Base-by-base conservation (phyloP, 192 early-diverging fungal species). In the Bifiguratus adelaidae region DNA sequence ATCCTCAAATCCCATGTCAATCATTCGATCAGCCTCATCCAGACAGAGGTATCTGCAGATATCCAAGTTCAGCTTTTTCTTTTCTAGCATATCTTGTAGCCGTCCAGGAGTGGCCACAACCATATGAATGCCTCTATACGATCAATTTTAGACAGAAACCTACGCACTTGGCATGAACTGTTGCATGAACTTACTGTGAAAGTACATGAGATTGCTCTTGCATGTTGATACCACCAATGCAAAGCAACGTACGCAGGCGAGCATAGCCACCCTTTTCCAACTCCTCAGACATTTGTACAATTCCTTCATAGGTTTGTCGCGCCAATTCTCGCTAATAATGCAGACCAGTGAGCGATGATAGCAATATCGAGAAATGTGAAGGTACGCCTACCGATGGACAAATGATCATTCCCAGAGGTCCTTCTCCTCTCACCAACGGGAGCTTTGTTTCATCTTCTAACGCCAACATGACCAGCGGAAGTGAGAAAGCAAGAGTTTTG, bases 1-100 rank as follows among this genome's bases (percentile, higher is more conserved):
- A 24, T 98, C 95, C 44, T 96, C 95, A 56, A 98, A 98, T 26
- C 92, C 92, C 80, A 95, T 86, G 58, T 98, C 95, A 42, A 98
- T 82, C 95, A 98, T 98, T 47, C 94, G 74, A 78, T 98, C 95
- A 9, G 95, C 95, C 62, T 98, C 95, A 64, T 98, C 95, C 80
- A 96, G 79, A 52, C 92, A 93, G 55, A 98, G 61, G 35, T 79
- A 93, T 54, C 75, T 83, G 75, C 92, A 95, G 30, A 81, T 50
- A 48, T 92, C 82, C 50, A 97, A 54, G 42, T 89, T 95, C 45
- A 97, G 78, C 46, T 83, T 85, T n/a, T 81, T 77, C 38, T 88
- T 88, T 11, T 65, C 66, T 13, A 98, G 58, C 88, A 98, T 88
- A 49, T 92, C 95, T 60, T 91, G 83, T 41, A 98, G 68, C 42